A percentile compares a stretch with the other conserved stretches of the same genome.
These are phyloP conservation scores for Coemansia sp. DNA, from an alignment of 192 early-diverging fungal species.

Conservation along the genomic window DNA sequence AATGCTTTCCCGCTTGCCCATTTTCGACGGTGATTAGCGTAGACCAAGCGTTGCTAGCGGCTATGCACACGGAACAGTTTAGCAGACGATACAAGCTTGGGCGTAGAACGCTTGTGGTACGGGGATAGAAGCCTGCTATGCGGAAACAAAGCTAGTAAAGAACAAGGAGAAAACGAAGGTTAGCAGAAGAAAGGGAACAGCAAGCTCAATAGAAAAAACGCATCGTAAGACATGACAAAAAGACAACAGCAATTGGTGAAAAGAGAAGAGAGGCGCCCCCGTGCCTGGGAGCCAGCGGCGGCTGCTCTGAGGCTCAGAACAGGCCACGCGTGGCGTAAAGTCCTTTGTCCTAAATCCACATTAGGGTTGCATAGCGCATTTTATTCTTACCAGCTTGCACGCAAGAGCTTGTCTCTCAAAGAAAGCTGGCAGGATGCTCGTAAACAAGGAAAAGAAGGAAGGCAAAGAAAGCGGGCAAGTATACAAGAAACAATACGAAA, in stretches of 20 bases:
- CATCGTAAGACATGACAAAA: not conserved
- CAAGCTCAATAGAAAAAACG: not conserved
- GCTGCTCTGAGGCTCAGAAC: not conserved
- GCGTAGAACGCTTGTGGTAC: not conserved
- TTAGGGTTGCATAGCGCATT: too few relatives aligned
- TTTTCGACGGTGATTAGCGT: not conserved
- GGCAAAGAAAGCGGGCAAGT: too few relatives aligned
- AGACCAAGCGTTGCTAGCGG: not conserved
- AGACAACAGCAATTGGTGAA: not conserved
- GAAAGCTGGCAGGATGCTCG: too few relatives aligned
- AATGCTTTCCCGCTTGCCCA: conserved; percentile 2
- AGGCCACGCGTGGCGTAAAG: not conserved
- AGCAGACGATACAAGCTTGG: not conserved
- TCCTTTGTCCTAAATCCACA: too few relatives aligned
- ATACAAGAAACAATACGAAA: too few relatives aligned
- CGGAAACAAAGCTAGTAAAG: not conserved
- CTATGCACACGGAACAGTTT: not conserved
- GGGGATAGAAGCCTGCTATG: not conserved
- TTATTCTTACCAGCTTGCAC: too few relatives aligned
- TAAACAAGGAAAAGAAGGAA: too few relatives aligned
- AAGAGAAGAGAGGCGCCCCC: not conserved
- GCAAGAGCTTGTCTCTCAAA: too few relatives aligned
- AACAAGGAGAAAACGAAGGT: not conserved
- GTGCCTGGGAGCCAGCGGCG: not conserved
- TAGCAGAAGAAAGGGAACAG: not conserved